These are phyloP conservation scores for Solanum hybrid DNA, from an alignment of 305 asterid species.

Conservation along the genomic window DNA sequence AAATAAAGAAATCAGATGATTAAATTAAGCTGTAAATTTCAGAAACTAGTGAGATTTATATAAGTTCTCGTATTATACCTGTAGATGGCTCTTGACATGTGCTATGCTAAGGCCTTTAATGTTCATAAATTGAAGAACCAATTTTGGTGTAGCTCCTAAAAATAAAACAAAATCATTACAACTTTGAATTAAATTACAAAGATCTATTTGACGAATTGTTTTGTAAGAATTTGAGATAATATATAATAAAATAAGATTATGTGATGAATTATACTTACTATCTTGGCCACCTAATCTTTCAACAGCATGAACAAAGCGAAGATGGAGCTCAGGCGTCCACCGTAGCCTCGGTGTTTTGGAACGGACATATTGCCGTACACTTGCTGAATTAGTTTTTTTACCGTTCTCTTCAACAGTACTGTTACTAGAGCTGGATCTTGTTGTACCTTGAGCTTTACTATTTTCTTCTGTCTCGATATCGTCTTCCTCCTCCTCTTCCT, in stretches of 20 bases:
- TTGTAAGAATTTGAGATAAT: background rate
- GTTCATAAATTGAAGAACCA: constrained; percentile 82
- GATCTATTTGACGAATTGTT: background rate
- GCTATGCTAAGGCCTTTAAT: constrained; percentile 87
- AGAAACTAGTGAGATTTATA: background rate
- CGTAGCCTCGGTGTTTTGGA: constrained; percentile 81
- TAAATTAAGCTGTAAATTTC: background rate
- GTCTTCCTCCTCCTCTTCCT: background rate
- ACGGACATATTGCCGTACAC: constrained; percentile 69
- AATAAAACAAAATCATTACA: background rate
- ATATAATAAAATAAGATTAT: background rate
- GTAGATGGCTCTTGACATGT: constrained; percentile 98
- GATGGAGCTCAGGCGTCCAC: constrained; percentile 89
- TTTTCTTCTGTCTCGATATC: constrained; percentile 4
- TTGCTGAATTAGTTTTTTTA: constrained; percentile 43
- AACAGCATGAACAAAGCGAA: constrained; percentile 77
- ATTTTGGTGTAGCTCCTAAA: constrained; percentile 85
- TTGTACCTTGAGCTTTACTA: constrained; percentile 10
- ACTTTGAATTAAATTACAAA: background rate
- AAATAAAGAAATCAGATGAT: background rate
- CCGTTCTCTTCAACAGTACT: constrained; percentile 83
- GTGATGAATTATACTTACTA: constrained; percentile 32
- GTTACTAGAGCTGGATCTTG: constrained; percentile 55
- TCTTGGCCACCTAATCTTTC: constrained; percentile 90
- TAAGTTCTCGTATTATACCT: constrained; percentile 26